Conservation (phyloP, 2,329 filamentous ascomycete species). For the Neofusicoccum parvum region DNA sequence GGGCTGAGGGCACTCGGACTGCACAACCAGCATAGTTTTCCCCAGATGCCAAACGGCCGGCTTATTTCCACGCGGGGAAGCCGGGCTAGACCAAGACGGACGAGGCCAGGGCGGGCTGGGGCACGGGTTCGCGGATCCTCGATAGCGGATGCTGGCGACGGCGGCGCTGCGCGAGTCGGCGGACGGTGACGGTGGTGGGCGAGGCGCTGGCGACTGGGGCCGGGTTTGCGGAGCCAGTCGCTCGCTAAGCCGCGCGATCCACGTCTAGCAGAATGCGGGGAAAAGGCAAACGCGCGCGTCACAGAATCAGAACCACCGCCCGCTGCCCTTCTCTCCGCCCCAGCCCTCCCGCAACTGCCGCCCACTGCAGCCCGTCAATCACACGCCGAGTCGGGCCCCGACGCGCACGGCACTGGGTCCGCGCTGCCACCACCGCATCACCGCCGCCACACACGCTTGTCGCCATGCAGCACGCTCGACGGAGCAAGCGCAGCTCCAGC, state of each 20-base stretch:
- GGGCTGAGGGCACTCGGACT: neutral
- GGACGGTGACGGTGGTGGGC: neutral
- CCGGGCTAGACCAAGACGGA: neutral
- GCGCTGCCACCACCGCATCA: neutral
- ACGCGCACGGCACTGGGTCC: neutral
- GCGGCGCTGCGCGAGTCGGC: neutral
- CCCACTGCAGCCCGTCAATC: neutral
- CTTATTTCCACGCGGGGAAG: constrained; percentile 18
- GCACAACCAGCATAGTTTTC: neutral
- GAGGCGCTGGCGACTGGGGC: neutral
- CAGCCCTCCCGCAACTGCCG: neutral
- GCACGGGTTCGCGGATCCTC: constrained; percentile 10
- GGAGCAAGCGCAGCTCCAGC: neutral
- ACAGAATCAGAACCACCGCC: neutral
- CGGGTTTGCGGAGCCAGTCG: constrained; percentile 15
- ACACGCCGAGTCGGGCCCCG: neutral
- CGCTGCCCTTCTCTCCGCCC: neutral
- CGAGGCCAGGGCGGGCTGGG: neutral
- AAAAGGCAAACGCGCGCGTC: neutral
- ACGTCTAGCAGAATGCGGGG: constrained; percentile 12
- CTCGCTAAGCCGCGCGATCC: constrained; percentile 1
- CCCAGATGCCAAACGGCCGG: constrained; percentile 18
- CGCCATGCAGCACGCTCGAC: neutral
- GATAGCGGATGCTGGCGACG: neutral
- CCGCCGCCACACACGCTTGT: neutral